A percentile compares a stretch with the other conserved stretches of the same genome.
phyloP scores from a whole-genome alignment of 495 filamentous ascomycete genomes.

The Tuber calosporum region DNA sequence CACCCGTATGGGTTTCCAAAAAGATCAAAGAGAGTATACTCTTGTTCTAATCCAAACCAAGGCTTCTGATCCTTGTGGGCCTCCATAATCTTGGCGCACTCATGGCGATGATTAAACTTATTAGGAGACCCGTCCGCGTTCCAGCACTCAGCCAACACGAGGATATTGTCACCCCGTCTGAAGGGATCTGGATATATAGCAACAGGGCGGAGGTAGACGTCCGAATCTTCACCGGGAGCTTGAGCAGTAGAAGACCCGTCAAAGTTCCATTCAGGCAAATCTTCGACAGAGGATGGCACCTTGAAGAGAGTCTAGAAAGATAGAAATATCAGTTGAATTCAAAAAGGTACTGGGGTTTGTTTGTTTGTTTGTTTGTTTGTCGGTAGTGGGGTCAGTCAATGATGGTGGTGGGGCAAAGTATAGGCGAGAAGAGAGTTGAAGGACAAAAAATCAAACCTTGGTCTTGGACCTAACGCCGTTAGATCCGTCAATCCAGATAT shows the following conservation, averaged over 20 bases:
- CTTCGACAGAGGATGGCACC: constrained; percentile 57
- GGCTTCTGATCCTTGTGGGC: constrained; percentile 72
- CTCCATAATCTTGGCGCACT: constrained; percentile 80
- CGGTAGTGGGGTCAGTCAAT: constrained; percentile 5
- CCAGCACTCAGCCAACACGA: constrained; percentile 94
- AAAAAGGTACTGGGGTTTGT: constrained; percentile 6
- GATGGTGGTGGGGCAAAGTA: constrained; percentile 12
- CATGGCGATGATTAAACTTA: constrained; percentile 96
- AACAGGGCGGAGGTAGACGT: constrained; percentile 91
- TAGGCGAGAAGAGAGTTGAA: constrained; percentile 12
- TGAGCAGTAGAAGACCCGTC: constrained; percentile 93
- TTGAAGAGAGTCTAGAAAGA: constrained; percentile 65
- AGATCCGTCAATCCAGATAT: constrained; percentile 88
- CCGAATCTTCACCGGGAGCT: constrained; percentile 92
- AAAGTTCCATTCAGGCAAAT: constrained; percentile 98
- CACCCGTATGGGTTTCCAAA: constrained; percentile 88
- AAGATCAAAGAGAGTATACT: constrained; percentile 86
- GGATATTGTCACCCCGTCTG: constrained; percentile 76
- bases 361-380: constrained; percentile 8
- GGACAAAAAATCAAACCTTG: constrained; percentile 62
- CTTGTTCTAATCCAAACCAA: constrained; percentile 99
- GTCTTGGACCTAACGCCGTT: constrained; percentile 80
- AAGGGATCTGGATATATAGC: constrained; percentile 90
- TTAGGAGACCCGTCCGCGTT: constrained; percentile 93
- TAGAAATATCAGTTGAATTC: constrained; percentile 11